These are phyloP conservation scores for Daucus carota DNA, from an alignment of 129 eudicot genomes.

Conservation along the genomic window DNA sequence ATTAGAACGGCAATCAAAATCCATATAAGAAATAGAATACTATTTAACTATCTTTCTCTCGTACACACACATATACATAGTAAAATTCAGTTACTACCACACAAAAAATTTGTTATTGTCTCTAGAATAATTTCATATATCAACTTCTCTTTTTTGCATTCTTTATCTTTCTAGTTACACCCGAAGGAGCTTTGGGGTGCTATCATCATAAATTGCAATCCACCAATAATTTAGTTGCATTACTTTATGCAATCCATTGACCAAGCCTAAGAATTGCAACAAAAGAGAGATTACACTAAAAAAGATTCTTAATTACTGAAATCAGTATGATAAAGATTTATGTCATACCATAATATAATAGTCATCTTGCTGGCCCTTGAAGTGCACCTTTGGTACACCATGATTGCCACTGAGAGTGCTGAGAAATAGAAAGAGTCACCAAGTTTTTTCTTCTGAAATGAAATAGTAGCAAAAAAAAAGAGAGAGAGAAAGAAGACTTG, in stretches of 20 bases:
- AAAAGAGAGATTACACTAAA: not conserved
- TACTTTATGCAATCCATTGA: not conserved
- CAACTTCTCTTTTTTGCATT: not conserved
- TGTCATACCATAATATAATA: constrained; percentile 68
- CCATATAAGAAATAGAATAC: no score
- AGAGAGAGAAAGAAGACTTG: not conserved
- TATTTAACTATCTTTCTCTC: no score
- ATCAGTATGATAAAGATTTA: not conserved
- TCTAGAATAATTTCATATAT: not conserved
- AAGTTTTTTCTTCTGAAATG: not conserved
- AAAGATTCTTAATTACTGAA: not conserved
- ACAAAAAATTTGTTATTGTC: not conserved
- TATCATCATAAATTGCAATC: not conserved
- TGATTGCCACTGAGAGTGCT: constrained; percentile 89
- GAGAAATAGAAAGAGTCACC: not conserved
- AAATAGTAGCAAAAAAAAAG: not conserved
- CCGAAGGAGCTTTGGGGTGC: not conserved
- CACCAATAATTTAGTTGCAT: not conserved
- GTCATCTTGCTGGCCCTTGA: constrained; percentile 76
- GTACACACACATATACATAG: no score
- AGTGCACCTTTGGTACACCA: constrained; percentile 86
- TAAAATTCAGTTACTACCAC: not conserved
- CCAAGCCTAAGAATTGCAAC: not conserved
- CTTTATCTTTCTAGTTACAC: not conserved
- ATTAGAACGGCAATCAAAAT: no score